Evolutionary conservation across 2,329 filamentous ascomycete species (phyloP).

Genomic region (Claviceps cyperi): DNA sequence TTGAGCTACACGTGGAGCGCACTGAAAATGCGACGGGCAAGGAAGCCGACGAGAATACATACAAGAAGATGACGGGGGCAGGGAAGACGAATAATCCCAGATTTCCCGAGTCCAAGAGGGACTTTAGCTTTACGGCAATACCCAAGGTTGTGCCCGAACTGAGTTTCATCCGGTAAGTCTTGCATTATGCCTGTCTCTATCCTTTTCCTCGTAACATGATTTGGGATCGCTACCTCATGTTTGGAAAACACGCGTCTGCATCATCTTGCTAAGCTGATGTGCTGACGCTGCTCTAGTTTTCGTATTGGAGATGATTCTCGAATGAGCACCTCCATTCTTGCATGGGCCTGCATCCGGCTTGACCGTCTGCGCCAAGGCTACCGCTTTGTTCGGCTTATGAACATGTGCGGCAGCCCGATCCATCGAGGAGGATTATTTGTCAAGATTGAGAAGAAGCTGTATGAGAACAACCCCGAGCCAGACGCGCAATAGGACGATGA

Average conservation of each 20-base stretch:
- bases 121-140: constrained; percentile 44
- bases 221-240: neutral
- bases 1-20: constrained; percentile 68
- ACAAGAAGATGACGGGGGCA: constrained; percentile 44
- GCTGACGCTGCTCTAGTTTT: constrained; percentile 24
- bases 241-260: neutral
- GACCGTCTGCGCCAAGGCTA: constrained; percentile 42
- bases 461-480: neutral
- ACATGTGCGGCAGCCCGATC: constrained; percentile 29
- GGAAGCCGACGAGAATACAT: constrained; percentile 33
- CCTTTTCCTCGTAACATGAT: neutral
- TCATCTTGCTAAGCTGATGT: constrained; percentile 8
- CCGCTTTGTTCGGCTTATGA: constrained; percentile 36
- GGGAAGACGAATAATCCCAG: constrained; percentile 47
- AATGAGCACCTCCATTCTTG: constrained; percentile 25
- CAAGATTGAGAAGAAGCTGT: constrained; percentile 31
- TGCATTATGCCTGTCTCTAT: neutral
- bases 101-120: constrained; percentile 38
- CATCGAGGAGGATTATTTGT: constrained; percentile 35
- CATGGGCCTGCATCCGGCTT: constrained; percentile 45
- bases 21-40: constrained; percentile 19
- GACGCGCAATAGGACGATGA: neutral
- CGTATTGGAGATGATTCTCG: constrained; percentile 36
- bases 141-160: constrained; percentile 51
- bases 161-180: constrained; percentile 55